phyloP scores from a whole-genome alignment of 2,329 filamentous ascomycete genomes.

The Drechmeria coniospora region DNA sequence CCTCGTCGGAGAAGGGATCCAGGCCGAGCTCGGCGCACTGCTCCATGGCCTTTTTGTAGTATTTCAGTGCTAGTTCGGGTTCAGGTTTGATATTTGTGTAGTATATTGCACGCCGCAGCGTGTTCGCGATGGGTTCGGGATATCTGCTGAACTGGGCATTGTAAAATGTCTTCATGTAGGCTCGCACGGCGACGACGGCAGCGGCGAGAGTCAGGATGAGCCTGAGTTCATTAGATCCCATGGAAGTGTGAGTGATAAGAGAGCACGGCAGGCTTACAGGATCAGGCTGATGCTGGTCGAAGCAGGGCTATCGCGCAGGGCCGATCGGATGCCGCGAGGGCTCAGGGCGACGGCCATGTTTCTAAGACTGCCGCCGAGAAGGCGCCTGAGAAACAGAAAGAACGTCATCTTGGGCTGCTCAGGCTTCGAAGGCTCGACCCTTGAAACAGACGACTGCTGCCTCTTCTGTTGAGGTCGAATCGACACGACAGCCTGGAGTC shows the following conservation, averaged over 20 bases:
- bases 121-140: constrained; percentile 58
- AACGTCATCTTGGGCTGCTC: constrained; percentile 17
- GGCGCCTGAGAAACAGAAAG: constrained; percentile 12
- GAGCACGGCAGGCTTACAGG: constrained; percentile 12
- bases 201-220: constrained; percentile 14
- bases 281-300: constrained; percentile 14
- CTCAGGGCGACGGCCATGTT: constrained; percentile 19
- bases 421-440: constrained; percentile 4
- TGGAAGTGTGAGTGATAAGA: background rate
- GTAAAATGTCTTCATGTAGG: constrained; percentile 42
- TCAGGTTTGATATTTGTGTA: constrained; percentile 67
- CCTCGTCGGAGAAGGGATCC: constrained; percentile 82
- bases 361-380: constrained; percentile 17
- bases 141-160: constrained; percentile 38
- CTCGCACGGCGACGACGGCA: constrained; percentile 15
- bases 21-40: constrained; percentile 59
- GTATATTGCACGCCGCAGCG: constrained; percentile 72
- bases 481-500: constrained; percentile 14
- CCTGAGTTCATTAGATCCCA: constrained; percentile 8
- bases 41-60: constrained; percentile 66
- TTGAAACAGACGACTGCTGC: constrained; percentile 10
- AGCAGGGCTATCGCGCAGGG: constrained; percentile 17
- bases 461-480: constrained; percentile 13
- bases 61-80: constrained; percentile 61
- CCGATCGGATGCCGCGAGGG: constrained; percentile 18